Evolutionary conservation across 1,284 basidiomycete species (phyloP).

Genomic region (Trichosporon ovoides): DNA sequence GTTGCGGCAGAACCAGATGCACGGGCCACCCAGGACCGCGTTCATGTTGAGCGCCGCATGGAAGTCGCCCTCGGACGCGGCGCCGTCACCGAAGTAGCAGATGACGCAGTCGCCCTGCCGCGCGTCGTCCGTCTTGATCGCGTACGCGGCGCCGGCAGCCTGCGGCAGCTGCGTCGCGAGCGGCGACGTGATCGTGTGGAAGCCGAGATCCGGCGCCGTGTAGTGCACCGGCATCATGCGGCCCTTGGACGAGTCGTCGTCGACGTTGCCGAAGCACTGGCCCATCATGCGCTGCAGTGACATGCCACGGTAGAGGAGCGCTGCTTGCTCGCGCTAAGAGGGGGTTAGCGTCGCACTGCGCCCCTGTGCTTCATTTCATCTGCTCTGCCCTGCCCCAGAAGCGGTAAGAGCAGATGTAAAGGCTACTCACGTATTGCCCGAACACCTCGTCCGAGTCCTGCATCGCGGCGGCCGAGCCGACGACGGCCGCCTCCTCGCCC

Average conservation of each 20-base stretch:
- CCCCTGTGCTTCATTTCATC: neutral
- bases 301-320: constrained; percentile 82
- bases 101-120: constrained; percentile 74
- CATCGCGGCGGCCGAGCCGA: constrained; percentile 82
- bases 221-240: constrained; percentile 89
- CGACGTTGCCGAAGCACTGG: constrained; percentile 79
- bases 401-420: too few relatives aligned
- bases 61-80: constrained; percentile 56
- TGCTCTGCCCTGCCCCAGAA: too few relatives aligned
- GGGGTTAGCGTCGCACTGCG: neutral
- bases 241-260: constrained; percentile 77
- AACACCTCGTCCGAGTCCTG: constrained; percentile 70
- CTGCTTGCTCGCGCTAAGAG: constrained; percentile 76
- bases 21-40: constrained; percentile 50
- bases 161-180: constrained; percentile 95
- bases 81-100: constrained; percentile 79
- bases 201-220: constrained; percentile 74
- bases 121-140: constrained; percentile 70
- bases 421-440: constrained; percentile 52
- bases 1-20: constrained; percentile 47
- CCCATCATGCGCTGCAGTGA: constrained; percentile 68
- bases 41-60: constrained; percentile 55
- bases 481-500: constrained; percentile 86
- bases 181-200: constrained; percentile 89
- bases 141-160: constrained; percentile 87